Base-by-base conservation (phyloP, 345 rosid genomes). In the Carallia pectinifolia region DNA sequence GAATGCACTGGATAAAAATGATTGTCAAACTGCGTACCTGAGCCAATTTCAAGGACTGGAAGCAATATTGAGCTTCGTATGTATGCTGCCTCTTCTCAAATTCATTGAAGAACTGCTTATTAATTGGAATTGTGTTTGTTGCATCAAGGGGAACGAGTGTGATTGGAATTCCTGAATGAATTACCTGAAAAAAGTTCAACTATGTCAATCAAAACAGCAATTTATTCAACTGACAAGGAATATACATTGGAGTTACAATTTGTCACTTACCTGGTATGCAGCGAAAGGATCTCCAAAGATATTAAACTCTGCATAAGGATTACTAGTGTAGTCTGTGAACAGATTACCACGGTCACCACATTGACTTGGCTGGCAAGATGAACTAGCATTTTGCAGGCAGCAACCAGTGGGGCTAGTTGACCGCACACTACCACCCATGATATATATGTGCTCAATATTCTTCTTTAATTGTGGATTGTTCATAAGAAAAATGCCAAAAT, bases 251-350 rank as follows among this genome's bases (percentile, higher is more conserved):
- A 2, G 15, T 15, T 65, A 13, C 16, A 23, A 53, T 18, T 6
- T 23, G 0, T 37, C 15, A 1, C 18, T 62, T 58, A 89, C 96
- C 90, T 91, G 97, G 71, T 91, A 89, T 47, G 98, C 87, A 58
- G 98, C 92, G 56, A 93, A 91, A 66, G 98, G 98, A 71, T 93
- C 97, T 33, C 67, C 88, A 58, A 89, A 93, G 48, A 89, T 80
- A 77, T 93, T 93, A 79, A 89, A 93, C 82, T 93, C 97, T 0
- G 94, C 97, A 60, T 85, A 93, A 62, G 97, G 98, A 76, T 91
- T 93, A 61, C 85, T 85, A n/a, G 76, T 58, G 54, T 79, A 91
- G 79, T 75, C 88, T 6, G 97, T 83, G 78, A 80, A 87, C 80
- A 93, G 58, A 79, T 93, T 91, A 4, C 97, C 97, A 7, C 34